These are phyloP conservation scores for Nevesoporus exiguus DNA, from an alignment of 768 basidiomycete species.

Conservation along the genomic window DNA sequence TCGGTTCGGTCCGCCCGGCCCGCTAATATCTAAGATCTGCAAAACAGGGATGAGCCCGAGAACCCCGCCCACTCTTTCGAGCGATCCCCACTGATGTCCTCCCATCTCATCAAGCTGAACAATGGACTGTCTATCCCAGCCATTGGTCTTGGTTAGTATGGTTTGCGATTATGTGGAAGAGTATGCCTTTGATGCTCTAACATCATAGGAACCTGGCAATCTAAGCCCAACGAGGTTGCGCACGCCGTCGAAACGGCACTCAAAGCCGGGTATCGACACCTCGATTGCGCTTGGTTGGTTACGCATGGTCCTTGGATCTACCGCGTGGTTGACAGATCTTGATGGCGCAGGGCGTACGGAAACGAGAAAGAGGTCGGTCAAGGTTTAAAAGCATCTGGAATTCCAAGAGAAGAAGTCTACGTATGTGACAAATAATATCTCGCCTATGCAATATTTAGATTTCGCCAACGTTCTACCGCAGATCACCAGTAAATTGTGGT, in stretches of 20 bases:
- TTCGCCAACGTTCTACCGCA: constrained; percentile 23
- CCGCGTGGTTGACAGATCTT: constrained; percentile 17
- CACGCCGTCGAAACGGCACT: constrained; percentile 72
- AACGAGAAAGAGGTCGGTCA: constrained; percentile 84
- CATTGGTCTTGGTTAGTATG: constrained; percentile 52
- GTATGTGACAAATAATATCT: constrained; percentile 33
- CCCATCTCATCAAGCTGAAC: constrained; percentile 57
- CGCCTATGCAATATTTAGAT: neutral
- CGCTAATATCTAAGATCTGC: constrained; percentile 4
- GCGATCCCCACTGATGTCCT: constrained; percentile 28
- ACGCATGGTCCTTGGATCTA: neutral
- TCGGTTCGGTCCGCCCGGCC: constrained; percentile 20
- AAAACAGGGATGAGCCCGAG: neutral
- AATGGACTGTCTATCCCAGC: constrained; percentile 53
- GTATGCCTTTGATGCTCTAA: neutral
- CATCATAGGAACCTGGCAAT: constrained; percentile 73
- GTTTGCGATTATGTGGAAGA: constrained; percentile 19
- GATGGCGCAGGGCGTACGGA: constrained; percentile 48
- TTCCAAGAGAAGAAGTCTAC: constrained; percentile 72
- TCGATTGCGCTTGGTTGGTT: constrained; percentile 61
- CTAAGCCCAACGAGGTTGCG: constrained; percentile 66
- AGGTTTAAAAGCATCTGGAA: constrained; percentile 72
- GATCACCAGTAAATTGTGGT: constrained; percentile 73
- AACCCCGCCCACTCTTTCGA: constrained; percentile 1
- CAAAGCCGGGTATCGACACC: constrained; percentile 74